These are phyloP conservation scores for Nemania bipapillata DNA, from an alignment of 2,329 filamentous ascomycete genomes.

Conservation along the genomic window DNA sequence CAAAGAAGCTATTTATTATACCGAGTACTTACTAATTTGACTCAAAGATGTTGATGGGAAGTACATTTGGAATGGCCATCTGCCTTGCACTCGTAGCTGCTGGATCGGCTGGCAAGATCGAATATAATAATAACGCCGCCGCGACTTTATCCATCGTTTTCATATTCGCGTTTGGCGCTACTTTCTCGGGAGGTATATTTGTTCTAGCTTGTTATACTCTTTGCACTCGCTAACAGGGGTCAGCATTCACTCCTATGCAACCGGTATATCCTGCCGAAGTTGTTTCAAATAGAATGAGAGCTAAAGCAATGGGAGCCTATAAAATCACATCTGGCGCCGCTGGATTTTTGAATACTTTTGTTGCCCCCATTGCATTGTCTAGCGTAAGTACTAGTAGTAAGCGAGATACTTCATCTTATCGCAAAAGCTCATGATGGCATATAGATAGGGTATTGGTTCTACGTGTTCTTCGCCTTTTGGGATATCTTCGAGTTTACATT, in stretches of 20 bases:
- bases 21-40: background rate
- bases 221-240: conserved; percentile 21
- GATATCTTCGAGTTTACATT: conserved; percentile 51
- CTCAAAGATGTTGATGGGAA: conserved; percentile 51
- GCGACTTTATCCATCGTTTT: conserved; percentile 54
- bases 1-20: too few relatives aligned
- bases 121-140: conserved; percentile 51
- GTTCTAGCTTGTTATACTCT: background rate
- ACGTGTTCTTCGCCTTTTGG: conserved; percentile 54
- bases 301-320: conserved; percentile 54
- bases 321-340: conserved; percentile 54
- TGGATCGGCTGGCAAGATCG: conserved; percentile 52
- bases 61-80: conserved; percentile 53
- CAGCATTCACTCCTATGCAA: conserved; percentile 55
- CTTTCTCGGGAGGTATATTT: conserved; percentile 48
- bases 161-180: conserved; percentile 55
- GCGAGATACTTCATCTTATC: background rate
- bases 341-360: conserved; percentile 53
- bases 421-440: background rate
- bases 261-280: conserved; percentile 55
- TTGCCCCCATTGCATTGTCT: conserved; percentile 48
- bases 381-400: conserved; percentile 41
- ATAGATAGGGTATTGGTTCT: conserved; percentile 53
- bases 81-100: conserved; percentile 54
- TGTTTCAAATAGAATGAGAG: conserved; percentile 54